Conservation (phyloP, 208 protist species). For the Trichomonas tenax region DNA sequence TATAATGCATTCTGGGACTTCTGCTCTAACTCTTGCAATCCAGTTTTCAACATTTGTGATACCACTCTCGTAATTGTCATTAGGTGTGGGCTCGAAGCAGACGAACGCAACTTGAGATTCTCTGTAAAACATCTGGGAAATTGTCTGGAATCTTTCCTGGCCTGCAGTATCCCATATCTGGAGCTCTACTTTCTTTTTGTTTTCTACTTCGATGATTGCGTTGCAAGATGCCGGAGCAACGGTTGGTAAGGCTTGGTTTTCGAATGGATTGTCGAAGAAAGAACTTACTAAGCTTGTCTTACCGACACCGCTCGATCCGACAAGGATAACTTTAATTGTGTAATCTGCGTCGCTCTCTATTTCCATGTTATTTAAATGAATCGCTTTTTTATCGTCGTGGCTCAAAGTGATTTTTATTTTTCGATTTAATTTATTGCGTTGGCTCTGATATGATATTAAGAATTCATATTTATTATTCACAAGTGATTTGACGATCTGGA, state of each 20-base stretch:
- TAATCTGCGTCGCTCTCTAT: background rate
- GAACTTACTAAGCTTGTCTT: background rate
- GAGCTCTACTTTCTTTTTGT: background rate
- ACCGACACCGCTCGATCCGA: background rate
- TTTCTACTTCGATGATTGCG: background rate
- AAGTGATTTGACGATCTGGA: no score
- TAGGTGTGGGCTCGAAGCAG: background rate
- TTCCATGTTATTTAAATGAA: background rate
- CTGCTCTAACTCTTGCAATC: background rate
- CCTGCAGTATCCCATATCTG: constrained; percentile 19
- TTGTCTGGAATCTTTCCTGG: background rate
- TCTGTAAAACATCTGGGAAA: constrained; percentile 20
- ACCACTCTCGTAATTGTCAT: background rate
- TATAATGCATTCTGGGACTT: background rate
- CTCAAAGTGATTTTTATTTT: background rate
- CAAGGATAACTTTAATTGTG: constrained; percentile 4
- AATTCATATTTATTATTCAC: no score
- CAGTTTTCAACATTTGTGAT: background rate
- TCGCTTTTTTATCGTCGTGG: background rate
- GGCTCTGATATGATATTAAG: background rate
- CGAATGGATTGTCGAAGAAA: constrained; percentile 13
- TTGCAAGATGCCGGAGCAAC: background rate
- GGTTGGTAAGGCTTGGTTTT: constrained; percentile 2
- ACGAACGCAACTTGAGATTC: constrained; percentile 11
- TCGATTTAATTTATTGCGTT: background rate